Conservation (phyloP, 352 stramenopile genomes). For the Stramenopiles sp. region DNA sequence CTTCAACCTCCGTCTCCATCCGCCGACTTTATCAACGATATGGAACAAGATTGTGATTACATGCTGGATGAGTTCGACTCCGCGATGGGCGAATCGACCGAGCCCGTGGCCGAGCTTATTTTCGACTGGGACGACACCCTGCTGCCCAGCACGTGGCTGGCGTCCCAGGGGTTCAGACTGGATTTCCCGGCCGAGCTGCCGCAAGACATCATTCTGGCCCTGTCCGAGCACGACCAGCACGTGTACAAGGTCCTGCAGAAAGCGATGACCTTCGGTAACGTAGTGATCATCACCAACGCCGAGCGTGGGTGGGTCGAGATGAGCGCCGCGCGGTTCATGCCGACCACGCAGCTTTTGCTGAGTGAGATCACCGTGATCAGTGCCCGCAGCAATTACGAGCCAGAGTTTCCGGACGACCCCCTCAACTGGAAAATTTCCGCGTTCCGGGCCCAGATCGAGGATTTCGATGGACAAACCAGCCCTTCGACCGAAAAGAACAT, state of each 20-base stretch:
- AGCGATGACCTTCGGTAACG: conserved; percentile 42
- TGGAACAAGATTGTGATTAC: conserved; percentile 2
- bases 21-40: conserved; percentile 3
- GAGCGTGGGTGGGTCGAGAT: conserved; percentile 67
- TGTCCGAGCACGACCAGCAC: conserved; percentile 45
- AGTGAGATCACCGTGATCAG: conserved; percentile 59
- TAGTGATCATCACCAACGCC: conserved; percentile 63
- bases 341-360: conserved; percentile 45
- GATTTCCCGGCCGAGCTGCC: conserved; percentile 25
- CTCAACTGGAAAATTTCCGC: conserved; percentile 63
- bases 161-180: background rate
- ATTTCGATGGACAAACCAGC: background rate
- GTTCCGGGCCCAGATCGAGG: conserved; percentile 25
- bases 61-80: background rate
- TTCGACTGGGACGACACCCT: conserved; percentile 11
- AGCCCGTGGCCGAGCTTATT: background rate
- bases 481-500: conserved; percentile 16
- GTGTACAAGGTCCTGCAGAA: conserved; percentile 47
- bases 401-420: conserved; percentile 52
- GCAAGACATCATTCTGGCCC: conserved; percentile 38
- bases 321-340: conserved; percentile 59
- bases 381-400: conserved; percentile 64
- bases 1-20: background rate
- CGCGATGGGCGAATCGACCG: too few relatives aligned
- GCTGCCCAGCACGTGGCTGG: conserved; percentile 5